Conservation (phyloP, 352 stramenopile genomes). For the Phytophthora tentaculata region DNA sequence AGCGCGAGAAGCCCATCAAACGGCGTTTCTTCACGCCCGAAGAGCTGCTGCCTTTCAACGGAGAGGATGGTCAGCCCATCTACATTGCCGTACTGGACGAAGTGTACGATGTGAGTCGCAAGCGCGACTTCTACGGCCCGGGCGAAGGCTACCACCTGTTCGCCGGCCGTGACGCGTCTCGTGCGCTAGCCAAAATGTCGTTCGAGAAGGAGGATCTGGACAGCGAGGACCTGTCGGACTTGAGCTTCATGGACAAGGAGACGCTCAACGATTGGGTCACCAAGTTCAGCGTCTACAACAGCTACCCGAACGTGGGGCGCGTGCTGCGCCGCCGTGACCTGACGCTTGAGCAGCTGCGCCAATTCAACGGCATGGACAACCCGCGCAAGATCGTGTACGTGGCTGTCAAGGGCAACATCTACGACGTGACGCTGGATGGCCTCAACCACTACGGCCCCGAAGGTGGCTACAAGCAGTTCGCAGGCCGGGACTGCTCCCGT, state of each 20-base stretch:
- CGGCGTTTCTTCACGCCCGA: conserved; percentile 93
- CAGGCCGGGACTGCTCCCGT: conserved; percentile 94
- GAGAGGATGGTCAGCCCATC: conserved; percentile 91
- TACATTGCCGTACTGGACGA: conserved; percentile 96
- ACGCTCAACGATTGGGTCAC: conserved; percentile 93
- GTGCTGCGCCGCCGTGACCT: conserved; percentile 82
- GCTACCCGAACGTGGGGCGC: conserved; percentile 95
- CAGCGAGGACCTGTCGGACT: conserved; percentile 72
- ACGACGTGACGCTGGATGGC: conserved; percentile 96
- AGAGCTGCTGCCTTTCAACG: conserved; percentile 93
- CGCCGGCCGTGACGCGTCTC: conserved; percentile 94
- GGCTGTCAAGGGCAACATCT: conserved; percentile 94
- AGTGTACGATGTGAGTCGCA: conserved; percentile 97
- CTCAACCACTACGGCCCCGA: conserved; percentile 93
- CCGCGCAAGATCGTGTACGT: conserved; percentile 95
- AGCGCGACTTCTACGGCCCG: conserved; percentile 96
- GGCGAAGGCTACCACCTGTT: conserved; percentile 97
- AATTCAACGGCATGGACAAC: conserved; percentile 82
- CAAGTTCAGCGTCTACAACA: conserved; percentile 96
- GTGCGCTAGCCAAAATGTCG: conserved; percentile 95
- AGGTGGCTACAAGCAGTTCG: conserved; percentile 96
- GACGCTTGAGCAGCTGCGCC: conserved; percentile 86
- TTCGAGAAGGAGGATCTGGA: conserved; percentile 95
- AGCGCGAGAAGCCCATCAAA: conserved; percentile 63
- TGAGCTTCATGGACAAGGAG: conserved; percentile 87